These are phyloP conservation scores for Tylopilus felleus DNA, from an alignment of 768 basidiomycete genomes.

Conservation along the genomic window DNA sequence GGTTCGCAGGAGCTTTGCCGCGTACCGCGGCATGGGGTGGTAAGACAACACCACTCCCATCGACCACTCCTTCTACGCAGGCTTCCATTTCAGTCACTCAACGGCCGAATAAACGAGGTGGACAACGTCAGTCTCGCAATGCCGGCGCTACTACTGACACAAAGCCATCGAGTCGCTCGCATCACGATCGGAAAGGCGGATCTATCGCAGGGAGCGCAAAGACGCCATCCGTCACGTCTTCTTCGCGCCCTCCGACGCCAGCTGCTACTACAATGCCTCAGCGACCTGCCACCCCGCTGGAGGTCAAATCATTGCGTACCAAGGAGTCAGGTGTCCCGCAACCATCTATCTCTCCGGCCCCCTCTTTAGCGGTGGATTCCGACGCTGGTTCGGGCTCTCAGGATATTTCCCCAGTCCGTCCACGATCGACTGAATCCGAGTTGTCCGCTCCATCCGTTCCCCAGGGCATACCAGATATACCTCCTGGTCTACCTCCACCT, in stretches of 20 bases:
- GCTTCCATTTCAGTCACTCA: constrained; percentile 25
- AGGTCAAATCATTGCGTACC: constrained; percentile 36
- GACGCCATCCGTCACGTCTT: constrained; percentile 44
- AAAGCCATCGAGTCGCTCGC: constrained; percentile 34
- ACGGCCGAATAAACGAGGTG: constrained; percentile 44
- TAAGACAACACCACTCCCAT: constrained; percentile 30
- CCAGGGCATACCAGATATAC: constrained; percentile 50
- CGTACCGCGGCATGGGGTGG: constrained; percentile 65
- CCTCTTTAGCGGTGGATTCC: constrained; percentile 49
- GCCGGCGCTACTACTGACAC: constrained; percentile 33
- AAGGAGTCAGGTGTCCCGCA: constrained; percentile 42
- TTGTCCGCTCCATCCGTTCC: constrained; percentile 39
- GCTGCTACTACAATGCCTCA: constrained; percentile 35
- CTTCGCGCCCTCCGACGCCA: constrained; percentile 60
- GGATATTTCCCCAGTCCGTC: constrained; percentile 40
- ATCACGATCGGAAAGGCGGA: constrained; percentile 44
- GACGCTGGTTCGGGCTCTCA: constrained; percentile 45
- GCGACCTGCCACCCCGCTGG: constrained; percentile 45
- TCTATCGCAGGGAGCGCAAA: constrained; percentile 36
- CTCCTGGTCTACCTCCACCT: constrained; percentile 51
- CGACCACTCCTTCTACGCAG: constrained; percentile 14
- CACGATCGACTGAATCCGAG: constrained; percentile 39
- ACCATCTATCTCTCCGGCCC: constrained; percentile 40
- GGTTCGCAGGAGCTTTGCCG: constrained; percentile 49
- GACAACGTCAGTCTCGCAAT: constrained; percentile 48